Conservation (phyloP, 805 yeast species). For the Wickerhamomyces rabaulensis region DNA sequence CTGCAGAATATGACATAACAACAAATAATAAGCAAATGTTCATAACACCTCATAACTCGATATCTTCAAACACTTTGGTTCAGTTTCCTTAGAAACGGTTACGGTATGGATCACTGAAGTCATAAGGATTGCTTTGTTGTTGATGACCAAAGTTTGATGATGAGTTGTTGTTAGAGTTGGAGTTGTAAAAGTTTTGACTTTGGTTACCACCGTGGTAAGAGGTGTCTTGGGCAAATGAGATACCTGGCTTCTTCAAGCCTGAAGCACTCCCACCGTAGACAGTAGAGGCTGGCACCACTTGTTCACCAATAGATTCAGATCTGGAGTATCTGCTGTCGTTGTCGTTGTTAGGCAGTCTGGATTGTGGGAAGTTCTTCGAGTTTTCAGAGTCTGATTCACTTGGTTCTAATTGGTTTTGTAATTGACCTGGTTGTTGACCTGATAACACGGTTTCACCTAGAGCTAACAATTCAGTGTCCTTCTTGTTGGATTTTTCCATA, state of each 20-base stretch:
- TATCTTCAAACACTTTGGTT: no score
- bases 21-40: not conserved
- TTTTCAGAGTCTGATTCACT: not conserved
- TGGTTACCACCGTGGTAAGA: constrained; percentile 1
- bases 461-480: constrained; percentile 25
- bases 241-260: constrained; percentile 5
- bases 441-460: constrained; percentile 25
- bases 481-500: constrained; percentile 20
- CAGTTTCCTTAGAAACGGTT: not conserved
- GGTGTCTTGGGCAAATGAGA: constrained; percentile 4
- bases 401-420: constrained; percentile 11
- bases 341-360: not conserved
- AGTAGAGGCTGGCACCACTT: constrained; percentile 5
- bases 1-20: not conserved
- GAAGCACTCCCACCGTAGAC: constrained; percentile 1
- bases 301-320: constrained; percentile 1
- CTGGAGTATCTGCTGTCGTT: not conserved
- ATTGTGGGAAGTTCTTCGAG: constrained; percentile 1
- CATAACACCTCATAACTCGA: not conserved
- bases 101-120: not conserved
- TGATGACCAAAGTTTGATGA: not conserved
- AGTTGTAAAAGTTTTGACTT: not conserved
- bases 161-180: not conserved
- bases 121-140: constrained; percentile 3
- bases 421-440: constrained; percentile 24